Percentiles rank a stretch among this genome's conserved stretches.
phyloP scores from a whole-genome alignment of 805 yeast species.

The Wickerhamiella lipophila region DNA sequence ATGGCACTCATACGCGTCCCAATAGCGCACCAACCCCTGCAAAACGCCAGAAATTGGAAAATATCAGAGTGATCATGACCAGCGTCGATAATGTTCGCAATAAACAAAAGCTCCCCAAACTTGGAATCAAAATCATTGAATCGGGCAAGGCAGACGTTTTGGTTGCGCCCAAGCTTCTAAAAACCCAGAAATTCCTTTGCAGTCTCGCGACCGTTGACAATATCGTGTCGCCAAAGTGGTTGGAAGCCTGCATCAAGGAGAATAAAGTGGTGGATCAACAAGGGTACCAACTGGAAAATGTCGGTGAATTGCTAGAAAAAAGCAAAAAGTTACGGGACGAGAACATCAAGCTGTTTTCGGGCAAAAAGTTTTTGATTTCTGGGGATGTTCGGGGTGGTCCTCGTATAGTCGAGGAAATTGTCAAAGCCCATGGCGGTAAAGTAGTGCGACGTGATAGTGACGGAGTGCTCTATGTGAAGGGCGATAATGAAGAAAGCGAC shows the following conservation, averaged over 20 bases:
- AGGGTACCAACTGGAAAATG: conserved; percentile 19
- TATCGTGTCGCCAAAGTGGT: conserved; percentile 23
- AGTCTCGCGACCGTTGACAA: conserved; percentile 42
- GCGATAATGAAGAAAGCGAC: conserved; percentile 10
- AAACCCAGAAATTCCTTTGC: conserved; percentile 78
- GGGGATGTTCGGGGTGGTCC: conserved; percentile 49
- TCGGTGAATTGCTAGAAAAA: conserved; percentile 10
- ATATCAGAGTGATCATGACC: conserved; percentile 20
- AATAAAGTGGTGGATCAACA: conserved; percentile 17
- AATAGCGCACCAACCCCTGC: background rate
- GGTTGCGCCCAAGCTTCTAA: conserved; percentile 66
- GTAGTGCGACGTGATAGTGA: conserved; percentile 10
- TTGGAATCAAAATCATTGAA: conserved; percentile 45
- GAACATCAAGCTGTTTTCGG: conserved; percentile 33
- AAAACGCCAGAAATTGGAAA: conserved; percentile 8
- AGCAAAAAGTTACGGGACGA: conserved; percentile 13
- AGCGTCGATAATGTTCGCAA: conserved; percentile 22
- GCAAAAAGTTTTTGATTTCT: conserved; percentile 42
- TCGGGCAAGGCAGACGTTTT: conserved; percentile 30
- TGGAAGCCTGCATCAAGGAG: conserved; percentile 19
- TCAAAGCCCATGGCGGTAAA: conserved; percentile 47
- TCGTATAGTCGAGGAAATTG: conserved; percentile 41
- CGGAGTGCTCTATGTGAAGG: conserved; percentile 13
- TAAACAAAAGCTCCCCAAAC: conserved; percentile 22
- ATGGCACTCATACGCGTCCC: background rate